Percentiles rank a stretch among this genome's conserved stretches.
phyloP scores from a whole-genome alignment of 768 basidiomycete genomes.

The Lactifluus echinatus region DNA sequence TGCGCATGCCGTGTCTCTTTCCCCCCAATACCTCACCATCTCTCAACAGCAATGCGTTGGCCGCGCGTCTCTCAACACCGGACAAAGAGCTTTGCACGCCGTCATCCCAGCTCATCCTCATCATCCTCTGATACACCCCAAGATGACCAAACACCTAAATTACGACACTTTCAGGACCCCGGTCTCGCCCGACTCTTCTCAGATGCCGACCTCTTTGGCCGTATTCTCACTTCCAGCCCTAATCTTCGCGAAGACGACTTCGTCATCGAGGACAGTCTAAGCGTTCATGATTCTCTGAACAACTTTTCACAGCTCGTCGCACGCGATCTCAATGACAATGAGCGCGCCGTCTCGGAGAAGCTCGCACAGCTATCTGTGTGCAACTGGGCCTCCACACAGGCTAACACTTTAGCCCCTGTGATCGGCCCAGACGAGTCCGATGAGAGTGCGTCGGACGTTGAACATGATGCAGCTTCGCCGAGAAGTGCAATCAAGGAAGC shows the following conservation, averaged over 20 bases:
- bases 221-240: slow-evolving; percentile 25
- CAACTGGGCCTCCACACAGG: slow-evolving; percentile 25
- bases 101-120: slow-evolving; percentile 2
- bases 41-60: slow-evolving; percentile 2
- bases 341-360: slow-evolving; percentile 29
- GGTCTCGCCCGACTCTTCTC: slow-evolving; percentile 31
- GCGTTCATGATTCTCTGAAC: slow-evolving; percentile 22
- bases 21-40: background rate
- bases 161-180: slow-evolving; percentile 11
- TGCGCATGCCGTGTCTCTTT: background rate
- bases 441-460: slow-evolving; percentile 24
- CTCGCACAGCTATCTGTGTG: slow-evolving; percentile 34
- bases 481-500: background rate
- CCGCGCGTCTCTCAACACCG: background rate
- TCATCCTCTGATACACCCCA: slow-evolving; percentile 3
- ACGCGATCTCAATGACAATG: slow-evolving; percentile 31
- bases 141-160: background rate
- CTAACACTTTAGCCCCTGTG: slow-evolving; percentile 8
- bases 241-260: background rate
- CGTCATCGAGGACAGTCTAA: background rate
- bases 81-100: background rate
- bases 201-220: slow-evolving; percentile 33
- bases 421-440: slow-evolving; percentile 4
- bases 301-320: slow-evolving; percentile 37
- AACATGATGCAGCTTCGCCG: slow-evolving; percentile 11